Conservation (phyloP, 1,139 yeast genomes). For the Meyerozyma carpophila region DNA sequence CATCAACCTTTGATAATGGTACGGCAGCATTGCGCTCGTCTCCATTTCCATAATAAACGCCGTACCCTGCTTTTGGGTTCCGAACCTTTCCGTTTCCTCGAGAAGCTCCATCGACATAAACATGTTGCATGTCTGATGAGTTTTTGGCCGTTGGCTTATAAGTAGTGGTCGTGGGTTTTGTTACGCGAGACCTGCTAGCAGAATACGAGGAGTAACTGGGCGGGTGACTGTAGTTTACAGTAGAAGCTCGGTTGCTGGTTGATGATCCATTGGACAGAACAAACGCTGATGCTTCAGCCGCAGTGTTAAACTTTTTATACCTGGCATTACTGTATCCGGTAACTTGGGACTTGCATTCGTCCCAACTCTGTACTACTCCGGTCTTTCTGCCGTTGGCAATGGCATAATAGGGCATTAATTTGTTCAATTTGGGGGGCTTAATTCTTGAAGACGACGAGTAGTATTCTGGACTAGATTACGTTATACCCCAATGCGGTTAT, state of each 20-base stretch:
- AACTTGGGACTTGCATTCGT: conserved; percentile 40
- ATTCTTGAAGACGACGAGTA: neutral
- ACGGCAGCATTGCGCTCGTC: conserved; percentile 52
- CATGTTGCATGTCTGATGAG: neutral
- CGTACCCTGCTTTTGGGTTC: conserved; percentile 55
- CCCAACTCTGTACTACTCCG: conserved; percentile 56
- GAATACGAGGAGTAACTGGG: no score
- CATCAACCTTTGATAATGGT: conserved; percentile 34
- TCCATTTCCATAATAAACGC: conserved; percentile 59
- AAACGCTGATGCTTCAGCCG: conserved; percentile 40
- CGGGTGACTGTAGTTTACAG: no score
- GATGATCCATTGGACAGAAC: conserved; percentile 7
- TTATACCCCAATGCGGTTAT: no score
- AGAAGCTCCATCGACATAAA: conserved; percentile 74
- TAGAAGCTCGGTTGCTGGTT: no score
- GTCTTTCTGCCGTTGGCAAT: conserved; percentile 49
- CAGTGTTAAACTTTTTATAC: conserved; percentile 47
- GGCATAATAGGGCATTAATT: conserved; percentile 44
- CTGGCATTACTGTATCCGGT: conserved; percentile 50
- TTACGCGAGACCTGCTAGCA: no score
- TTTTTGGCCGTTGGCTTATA: no score
- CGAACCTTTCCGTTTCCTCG: conserved; percentile 43
- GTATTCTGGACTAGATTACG: no score
- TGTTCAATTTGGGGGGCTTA: neutral
- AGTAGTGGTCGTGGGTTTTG: no score